phyloP scores from a whole-genome alignment of 2,329 filamentous ascomycete species.

The Fusarium falciforme region DNA sequence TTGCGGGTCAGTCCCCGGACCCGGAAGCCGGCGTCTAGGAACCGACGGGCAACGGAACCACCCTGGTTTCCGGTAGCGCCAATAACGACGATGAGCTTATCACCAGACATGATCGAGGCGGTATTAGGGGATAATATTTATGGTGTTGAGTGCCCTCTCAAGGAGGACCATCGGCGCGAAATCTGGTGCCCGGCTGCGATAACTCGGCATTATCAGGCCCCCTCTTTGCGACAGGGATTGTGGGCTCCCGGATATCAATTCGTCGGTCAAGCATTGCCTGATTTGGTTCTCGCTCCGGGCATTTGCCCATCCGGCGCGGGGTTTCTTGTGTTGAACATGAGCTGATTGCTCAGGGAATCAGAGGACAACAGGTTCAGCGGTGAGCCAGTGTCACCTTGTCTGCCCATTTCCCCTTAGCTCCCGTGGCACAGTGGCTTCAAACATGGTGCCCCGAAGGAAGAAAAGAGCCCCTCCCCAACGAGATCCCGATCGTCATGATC shows the following conservation, averaged over 20 bases:
- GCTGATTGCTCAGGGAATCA: background rate
- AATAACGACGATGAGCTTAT: conserved; percentile 58
- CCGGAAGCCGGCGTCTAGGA: conserved; percentile 54
- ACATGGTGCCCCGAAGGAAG: background rate
- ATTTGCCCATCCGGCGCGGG: background rate
- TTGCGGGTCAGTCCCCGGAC: conserved; percentile 63
- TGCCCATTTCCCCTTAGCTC: background rate
- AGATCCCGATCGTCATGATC: conserved; percentile 4
- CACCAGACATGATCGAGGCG: background rate
- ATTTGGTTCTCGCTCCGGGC: background rate
- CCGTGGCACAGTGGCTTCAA: background rate
- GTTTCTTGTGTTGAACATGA: background rate
- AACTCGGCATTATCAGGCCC: background rate
- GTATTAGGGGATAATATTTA: background rate
- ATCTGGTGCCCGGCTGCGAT: background rate
- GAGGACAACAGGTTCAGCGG: background rate
- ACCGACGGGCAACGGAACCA: conserved; percentile 62
- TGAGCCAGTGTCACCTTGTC: background rate
- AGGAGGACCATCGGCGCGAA: background rate
- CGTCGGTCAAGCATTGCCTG: background rate
- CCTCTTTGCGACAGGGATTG: background rate
- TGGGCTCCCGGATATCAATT: background rate
- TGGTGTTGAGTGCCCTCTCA: background rate
- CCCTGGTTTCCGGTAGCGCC: conserved; percentile 64
- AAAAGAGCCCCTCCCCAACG: background rate